phyloP scores from a whole-genome alignment of 352 stramenopile species.

The Phytophthora colocasiae region DNA sequence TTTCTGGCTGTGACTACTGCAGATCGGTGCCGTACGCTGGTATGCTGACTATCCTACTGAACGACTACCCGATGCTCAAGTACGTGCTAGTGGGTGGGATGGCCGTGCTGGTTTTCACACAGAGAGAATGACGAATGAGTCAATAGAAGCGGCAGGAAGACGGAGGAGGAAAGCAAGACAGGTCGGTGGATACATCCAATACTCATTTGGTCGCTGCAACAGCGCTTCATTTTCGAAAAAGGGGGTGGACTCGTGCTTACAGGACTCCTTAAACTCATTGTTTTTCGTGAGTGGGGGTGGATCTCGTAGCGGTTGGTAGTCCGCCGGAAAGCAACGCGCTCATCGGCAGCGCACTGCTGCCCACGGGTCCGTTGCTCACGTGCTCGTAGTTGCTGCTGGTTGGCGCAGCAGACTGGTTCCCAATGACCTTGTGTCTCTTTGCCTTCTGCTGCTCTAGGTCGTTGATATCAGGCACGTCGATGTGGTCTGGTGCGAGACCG shows the following conservation, averaged over 20 bases:
- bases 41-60: conserved; percentile 99
- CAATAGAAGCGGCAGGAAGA: conserved; percentile 3
- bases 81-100: conserved; percentile 81
- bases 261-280: conserved; percentile 40
- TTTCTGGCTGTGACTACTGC: conserved; percentile 11
- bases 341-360: conserved; percentile 45
- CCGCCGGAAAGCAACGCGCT: conserved; percentile 38
- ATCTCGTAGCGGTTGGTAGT: conserved; percentile 16
- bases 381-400: conserved; percentile 9
- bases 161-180: conserved; percentile 1
- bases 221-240: conserved; percentile 41
- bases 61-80: conserved; percentile 99
- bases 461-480: conserved; percentile 81
- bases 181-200: conserved; percentile 18
- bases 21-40: conserved; percentile 97
- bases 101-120: conserved; percentile 83
- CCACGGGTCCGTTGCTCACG: conserved; percentile 12
- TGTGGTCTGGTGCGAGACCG: conserved; percentile 74
- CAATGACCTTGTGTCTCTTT: conserved; percentile 24
- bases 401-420: neutral
- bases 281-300: conserved; percentile 19
- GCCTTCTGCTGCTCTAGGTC: conserved; percentile 44
- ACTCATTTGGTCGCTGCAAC: conserved; percentile 41
- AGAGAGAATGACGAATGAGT: conserved; percentile 62
- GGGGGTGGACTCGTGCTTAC: conserved; percentile 12